phyloP scores from a whole-genome alignment of 768 basidiomycete genomes.

The Paxillus involutus region DNA sequence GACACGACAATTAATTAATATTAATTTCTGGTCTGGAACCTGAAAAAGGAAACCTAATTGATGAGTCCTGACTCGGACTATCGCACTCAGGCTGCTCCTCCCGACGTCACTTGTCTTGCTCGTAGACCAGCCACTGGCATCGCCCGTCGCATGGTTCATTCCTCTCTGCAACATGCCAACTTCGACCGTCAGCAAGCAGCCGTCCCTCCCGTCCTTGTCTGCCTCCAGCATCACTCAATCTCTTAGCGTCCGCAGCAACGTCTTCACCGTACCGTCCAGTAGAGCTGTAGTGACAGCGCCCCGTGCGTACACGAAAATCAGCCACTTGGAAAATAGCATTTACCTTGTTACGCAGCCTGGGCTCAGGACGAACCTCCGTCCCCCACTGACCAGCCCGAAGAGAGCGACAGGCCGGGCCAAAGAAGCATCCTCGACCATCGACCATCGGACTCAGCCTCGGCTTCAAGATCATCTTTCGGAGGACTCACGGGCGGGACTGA shows the following conservation, averaged over 20 bases:
- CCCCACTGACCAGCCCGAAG: constrained; percentile 49
- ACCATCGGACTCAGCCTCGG: constrained; percentile 53
- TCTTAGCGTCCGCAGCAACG: constrained; percentile 26
- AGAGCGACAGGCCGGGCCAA: constrained; percentile 28
- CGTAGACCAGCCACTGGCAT: not conserved
- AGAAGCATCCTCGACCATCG: constrained; percentile 38
- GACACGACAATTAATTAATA: no score
- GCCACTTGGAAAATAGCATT: not conserved
- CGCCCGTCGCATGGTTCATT: not conserved
- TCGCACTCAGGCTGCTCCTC: not conserved
- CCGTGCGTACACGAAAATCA: constrained; percentile 45
- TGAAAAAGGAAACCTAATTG: no score
- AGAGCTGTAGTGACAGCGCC: constrained; percentile 65
- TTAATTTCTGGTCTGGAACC: no score
- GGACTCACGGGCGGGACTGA: constrained; percentile 30
- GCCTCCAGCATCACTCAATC: constrained; percentile 28
- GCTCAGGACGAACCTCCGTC: constrained; percentile 83
- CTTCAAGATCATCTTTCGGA: constrained; percentile 42
- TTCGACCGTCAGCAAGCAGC: constrained; percentile 13
- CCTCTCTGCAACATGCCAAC: constrained; percentile 13
- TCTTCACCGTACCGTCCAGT: constrained; percentile 37
- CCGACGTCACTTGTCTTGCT: not conserved
- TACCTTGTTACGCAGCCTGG: constrained; percentile 56
- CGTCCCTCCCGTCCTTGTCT: constrained; percentile 25
- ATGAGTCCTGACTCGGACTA: not conserved